Evolutionary conservation across 2,329 filamentous ascomycete species (phyloP).

Genomic region (Claviceps lovelessii): DNA sequence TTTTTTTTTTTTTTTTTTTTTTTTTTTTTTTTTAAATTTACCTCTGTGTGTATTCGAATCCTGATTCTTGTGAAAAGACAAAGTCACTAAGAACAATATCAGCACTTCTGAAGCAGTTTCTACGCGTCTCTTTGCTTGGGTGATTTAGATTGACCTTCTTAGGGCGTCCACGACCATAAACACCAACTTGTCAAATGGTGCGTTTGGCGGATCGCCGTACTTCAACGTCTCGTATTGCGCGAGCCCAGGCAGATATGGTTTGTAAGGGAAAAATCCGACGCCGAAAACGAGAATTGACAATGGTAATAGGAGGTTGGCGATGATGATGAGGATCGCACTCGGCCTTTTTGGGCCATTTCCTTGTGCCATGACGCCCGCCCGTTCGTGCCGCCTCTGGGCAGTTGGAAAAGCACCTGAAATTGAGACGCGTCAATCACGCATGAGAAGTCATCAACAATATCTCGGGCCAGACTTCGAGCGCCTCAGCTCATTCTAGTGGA

Average conservation of each 20-base stretch:
- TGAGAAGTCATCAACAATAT: neutral
- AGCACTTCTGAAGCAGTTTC: neutral
- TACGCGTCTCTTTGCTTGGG: no score
- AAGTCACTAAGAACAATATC: conserved; percentile 55
- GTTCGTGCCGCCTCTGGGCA: neutral
- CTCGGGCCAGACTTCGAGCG: neutral
- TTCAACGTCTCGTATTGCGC: conserved; percentile 49
- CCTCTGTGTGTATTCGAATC: conserved; percentile 81
- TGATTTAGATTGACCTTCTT: conserved; percentile 46
- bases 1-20: no score
- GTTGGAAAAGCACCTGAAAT: neutral
- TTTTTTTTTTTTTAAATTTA: conserved; percentile 24
- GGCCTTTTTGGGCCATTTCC: conserved; percentile 14
- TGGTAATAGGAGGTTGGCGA: conserved; percentile 66
- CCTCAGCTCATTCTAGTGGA: neutral
- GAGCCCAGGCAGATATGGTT: conserved; percentile 77
- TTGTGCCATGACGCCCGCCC: conserved; percentile 12
- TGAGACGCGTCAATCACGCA: neutral
- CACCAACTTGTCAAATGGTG: conserved; percentile 75
- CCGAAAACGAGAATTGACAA: conserved; percentile 65
- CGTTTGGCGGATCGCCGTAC: conserved; percentile 41
- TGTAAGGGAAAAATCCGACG: conserved; percentile 93
- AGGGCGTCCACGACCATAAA: conserved; percentile 98
- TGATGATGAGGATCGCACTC: conserved; percentile 34
- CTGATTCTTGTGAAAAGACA: conserved; percentile 68